Conservation (phyloP, 768 basidiomycete species). For the Mycena belliarum region DNA sequence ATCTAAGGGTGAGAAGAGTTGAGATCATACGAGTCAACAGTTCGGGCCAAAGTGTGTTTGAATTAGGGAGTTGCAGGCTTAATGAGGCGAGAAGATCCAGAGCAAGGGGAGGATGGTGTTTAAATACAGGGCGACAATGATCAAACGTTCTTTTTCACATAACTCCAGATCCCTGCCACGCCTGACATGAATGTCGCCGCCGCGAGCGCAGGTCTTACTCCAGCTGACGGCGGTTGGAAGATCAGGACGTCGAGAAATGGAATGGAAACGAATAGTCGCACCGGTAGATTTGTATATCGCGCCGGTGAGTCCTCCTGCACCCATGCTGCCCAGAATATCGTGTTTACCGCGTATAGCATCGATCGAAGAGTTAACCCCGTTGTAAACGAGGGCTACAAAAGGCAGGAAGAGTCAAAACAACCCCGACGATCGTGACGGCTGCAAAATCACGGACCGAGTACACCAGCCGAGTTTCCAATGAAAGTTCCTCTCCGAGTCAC, state of each 20-base stretch:
- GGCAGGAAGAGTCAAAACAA: conserved; percentile 38
- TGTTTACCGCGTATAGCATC: conserved; percentile 89
- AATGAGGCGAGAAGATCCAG: conserved; percentile 43
- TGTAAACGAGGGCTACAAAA: conserved; percentile 86
- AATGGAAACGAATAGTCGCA: conserved; percentile 45
- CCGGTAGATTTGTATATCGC: conserved; percentile 93
- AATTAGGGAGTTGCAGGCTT: conserved; percentile 42
- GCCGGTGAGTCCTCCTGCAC: conserved; percentile 88
- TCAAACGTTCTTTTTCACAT: conserved; percentile 88
- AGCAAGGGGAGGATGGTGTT: conserved; percentile 48
- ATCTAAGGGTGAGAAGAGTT: conserved; percentile 39
- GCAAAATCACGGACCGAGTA: conserved; percentile 74
- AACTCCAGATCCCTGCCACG: conserved; percentile 91
- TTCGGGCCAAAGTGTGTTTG: conserved; percentile 22
- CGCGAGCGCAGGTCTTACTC: conserved; percentile 84
- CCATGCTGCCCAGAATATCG: conserved; percentile 89
- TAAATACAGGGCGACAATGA: conserved; percentile 47
- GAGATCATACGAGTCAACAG: conserved; percentile 18
- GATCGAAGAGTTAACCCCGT: conserved; percentile 92
- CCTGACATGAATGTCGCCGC: conserved; percentile 89
- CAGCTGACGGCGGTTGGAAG: conserved; percentile 63
- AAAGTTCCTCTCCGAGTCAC: conserved; percentile 96
- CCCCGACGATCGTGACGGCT: conserved; percentile 27
- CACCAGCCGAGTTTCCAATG: conserved; percentile 97
- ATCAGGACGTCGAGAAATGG: conserved; percentile 37